Base-by-base conservation (phyloP, 2,329 filamentous ascomycete genomes). In the Parastagonospora avenae region DNA sequence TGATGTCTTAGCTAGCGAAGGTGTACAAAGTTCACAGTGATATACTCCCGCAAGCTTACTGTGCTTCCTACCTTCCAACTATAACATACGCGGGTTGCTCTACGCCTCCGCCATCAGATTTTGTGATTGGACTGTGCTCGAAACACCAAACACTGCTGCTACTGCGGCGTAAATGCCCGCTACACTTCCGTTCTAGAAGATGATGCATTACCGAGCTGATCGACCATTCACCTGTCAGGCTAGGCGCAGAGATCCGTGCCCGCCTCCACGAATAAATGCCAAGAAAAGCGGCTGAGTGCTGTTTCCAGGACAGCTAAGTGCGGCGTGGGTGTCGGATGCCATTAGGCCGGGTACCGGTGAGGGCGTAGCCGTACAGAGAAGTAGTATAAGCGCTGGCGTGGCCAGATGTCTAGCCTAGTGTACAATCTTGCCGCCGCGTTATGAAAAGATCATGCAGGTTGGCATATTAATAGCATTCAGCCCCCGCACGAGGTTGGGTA, bases 261-360 rank as follows among this genome's bases (percentile, higher is more conserved):
- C 52, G 46, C 58, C 54, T 60, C 60, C 48, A 54, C 42, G 40
- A 56, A 57, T 55, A 50, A 33, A 41, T 55, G 55, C 66, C 63
- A 66, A 64, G 62, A 61, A 42, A 65, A 39, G 63, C 59, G 64
- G 59, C 66, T 67, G 60, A 67, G 62, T n/a, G n/a, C n/a, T n/a
- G n/a, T n/a, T n/a, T n/a, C n/a, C n/a, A n/a, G n/a, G n/a, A n/a
- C n/a, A n/a, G n/a, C n/a, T n/a, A n/a, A n/a, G n/a, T 64, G 52
- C 57, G 63, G 60, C 59, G 57, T 51, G 42, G 51, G 50, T 50
- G 19, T 66, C 55, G 59, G 59, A 48, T 50, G 52, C 50, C 59
- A 54, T 55, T 57, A 56, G 53, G 36, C 57, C 60, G 58, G 52
- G 50, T 51, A 50, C 60, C 57, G 49, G 52, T 50, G 43, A 57